phyloP scores from a whole-genome alignment of 768 basidiomycete genomes.

The Pisolithus sp. region DNA sequence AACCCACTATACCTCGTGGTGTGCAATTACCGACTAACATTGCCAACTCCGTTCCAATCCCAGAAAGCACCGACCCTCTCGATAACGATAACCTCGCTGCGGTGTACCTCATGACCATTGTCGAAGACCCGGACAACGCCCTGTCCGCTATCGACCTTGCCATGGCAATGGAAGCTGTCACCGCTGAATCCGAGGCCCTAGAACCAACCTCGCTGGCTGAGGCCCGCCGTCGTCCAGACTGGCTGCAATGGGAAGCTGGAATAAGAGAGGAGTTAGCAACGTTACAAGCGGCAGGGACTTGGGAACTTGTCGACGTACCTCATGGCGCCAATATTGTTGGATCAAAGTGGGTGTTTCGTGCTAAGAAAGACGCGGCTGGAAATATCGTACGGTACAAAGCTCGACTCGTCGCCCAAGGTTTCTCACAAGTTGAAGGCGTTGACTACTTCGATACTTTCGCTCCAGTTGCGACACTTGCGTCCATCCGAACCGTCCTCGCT shows the following conservation, averaged over 20 bases:
- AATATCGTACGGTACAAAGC: constrained; percentile 25
- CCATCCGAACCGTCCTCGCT: background rate
- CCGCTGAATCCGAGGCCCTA: background rate
- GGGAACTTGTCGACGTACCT: constrained; percentile 5
- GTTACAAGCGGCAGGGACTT: constrained; percentile 2
- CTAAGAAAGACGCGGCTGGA: background rate
- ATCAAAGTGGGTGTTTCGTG: background rate
- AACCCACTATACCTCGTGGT: too few relatives aligned
- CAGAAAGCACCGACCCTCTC: too few relatives aligned
- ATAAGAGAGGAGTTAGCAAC: constrained; percentile 6
- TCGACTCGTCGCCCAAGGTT: constrained; percentile 37
- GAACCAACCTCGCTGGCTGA: background rate
- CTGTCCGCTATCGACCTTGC: too few relatives aligned
- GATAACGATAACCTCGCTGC: too few relatives aligned
- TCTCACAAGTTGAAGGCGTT: constrained; percentile 30
- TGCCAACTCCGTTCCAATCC: too few relatives aligned
- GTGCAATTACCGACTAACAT: too few relatives aligned
- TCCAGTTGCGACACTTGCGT: background rate
- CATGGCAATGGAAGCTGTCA: too few relatives aligned
- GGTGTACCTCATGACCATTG: too few relatives aligned
- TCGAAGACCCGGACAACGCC: too few relatives aligned
- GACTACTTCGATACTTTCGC: constrained; percentile 12
- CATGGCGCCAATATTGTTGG: background rate
- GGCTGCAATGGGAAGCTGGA: constrained; percentile 1
- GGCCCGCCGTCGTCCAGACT: background rate